Evolutionary conservation across 2,329 filamentous ascomycete genomes (phyloP), one percentile per base, ranked within the genome.

Genomic region (Pseudogymnoascus sp.): DNA sequence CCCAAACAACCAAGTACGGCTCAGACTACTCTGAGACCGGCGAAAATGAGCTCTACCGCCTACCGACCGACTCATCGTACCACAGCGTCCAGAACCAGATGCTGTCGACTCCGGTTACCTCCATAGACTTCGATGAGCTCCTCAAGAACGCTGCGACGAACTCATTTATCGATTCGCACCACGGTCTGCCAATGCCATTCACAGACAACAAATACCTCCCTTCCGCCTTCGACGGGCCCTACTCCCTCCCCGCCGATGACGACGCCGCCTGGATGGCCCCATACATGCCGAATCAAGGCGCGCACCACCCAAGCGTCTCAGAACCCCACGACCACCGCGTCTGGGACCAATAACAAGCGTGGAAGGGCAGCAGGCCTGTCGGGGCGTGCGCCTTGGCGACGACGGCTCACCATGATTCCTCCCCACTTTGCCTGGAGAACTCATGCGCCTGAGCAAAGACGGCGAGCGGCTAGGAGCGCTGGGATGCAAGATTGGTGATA

Each of bases 51-150:
- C 77, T 79, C 58, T 81, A 81, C 65, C 75, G 80, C 62, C 78
- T 79, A 59, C 79, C 77, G 63, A 74, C 77, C 17, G 74, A 79
- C 61, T 80, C 78, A 66, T 81, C 76, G 63, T 79, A 77, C 65
- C 70, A 81, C 38, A 74, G 75, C 27, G 71, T 84, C 33, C 79
- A 81, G 55, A 73, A 70, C 55, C 73, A 75, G 60, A 75, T 78
- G 67, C 67, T 82, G 36, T 74, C 78, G 59, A 75, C 74, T 63
- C 80, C 83, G 62, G 68, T 84, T 58, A 77, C 75, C 58, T 76
- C 74, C 66, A 77, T 84, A 63, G 83, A 84, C 67, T 80, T 83
- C 66, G 79, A 83, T 63, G 80, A 80, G 63, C 83, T 85, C 69
- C 78, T 81, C 67, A 81, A 81, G 67, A 68, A 63, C 31, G 63